Base-by-base conservation (phyloP, 306 rosid species). In the Vicia villosa region DNA sequence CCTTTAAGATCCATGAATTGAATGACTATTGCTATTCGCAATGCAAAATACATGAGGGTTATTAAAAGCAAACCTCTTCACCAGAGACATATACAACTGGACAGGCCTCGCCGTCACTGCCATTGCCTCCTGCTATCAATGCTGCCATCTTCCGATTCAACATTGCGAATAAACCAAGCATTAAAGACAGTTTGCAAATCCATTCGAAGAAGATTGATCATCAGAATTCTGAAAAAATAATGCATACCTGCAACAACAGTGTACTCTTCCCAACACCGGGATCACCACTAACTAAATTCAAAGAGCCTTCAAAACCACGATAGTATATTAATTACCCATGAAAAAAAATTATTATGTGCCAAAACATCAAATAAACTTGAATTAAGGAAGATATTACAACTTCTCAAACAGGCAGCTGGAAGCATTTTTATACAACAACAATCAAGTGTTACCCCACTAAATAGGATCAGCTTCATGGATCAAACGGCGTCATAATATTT, bases 211-310 rank as follows among this genome's bases (percentile, higher is more conserved):
- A 45, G 28, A 17, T 8, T 75, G 60, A 75, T 15, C 60, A 61
- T 52, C 17, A 28, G 16, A 55, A 43, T 46, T 82, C 36, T 55
- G 49, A 42, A 54, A 69, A 54, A 49, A 30, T 32, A 32, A 61
- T 19, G 4, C 51, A 45, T 71, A 94, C 98, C 98, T 94, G 98
- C 86, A 94, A 77, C 78, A 84, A 16, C 68, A 90, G 83, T n/a
- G 98, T 94, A 79, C 98, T 94, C 84, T 94, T 94, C 76, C 98
- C 98, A 78, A 94, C 87, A 69, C 98, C 98, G 72, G 98, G 97
- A 77, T 94, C 98, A 62, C 98, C 98, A 36, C 98, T 87, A 66
- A 94, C 78, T 71, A 94, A 84, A 80, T 79, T 83, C 84, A 94
- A 81, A 68, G 96, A 94, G 69, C 98, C 98, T 93, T 83, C 77